phyloP scores from a whole-genome alignment of 2,329 filamentous ascomycete genomes.

The Ophiostoma populinum region DNA sequence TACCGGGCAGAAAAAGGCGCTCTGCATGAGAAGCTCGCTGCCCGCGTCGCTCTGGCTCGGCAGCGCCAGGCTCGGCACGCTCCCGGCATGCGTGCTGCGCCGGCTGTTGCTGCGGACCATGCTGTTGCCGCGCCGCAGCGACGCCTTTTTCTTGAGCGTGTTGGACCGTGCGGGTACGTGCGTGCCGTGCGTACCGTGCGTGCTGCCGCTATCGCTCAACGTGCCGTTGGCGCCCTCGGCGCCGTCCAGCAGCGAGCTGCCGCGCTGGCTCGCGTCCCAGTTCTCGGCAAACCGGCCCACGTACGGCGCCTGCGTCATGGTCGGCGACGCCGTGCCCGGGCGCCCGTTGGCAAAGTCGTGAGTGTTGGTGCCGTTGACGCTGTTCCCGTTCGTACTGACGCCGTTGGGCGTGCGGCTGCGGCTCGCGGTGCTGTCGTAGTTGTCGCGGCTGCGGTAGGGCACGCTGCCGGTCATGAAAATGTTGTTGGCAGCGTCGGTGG shows the following conservation, averaged over 20 bases:
- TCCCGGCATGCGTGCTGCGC: conserved; percentile 68
- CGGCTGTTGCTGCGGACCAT: conserved; percentile 66
- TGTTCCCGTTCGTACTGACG: too few species aligned
- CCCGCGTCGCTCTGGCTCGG: conserved; percentile 51
- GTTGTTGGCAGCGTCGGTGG: conserved; percentile 20
- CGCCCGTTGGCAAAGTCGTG: conserved; percentile 9
- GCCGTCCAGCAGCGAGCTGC: conserved; percentile 43
- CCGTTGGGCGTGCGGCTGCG: conserved; percentile 11
- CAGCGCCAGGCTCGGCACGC: conserved; percentile 62
- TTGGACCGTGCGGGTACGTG: conserved; percentile 34
- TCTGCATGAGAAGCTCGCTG: conserved; percentile 42
- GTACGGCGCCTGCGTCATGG: conserved; percentile 3
- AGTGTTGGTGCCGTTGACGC: too few species aligned
- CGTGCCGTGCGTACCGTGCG: conserved; percentile 7
- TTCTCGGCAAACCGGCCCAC: conserved; percentile 46
- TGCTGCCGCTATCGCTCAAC: conserved; percentile 24
- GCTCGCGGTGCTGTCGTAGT: conserved; percentile 3
- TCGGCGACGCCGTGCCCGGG: too few species aligned
- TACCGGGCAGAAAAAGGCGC: conserved; percentile 77
- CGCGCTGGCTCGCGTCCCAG: conserved; percentile 52
- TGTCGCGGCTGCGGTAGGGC: conserved; percentile 3
- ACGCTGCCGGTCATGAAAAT: conserved; percentile 16
- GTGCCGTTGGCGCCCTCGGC: conserved; percentile 15
- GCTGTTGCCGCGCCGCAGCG: conserved; percentile 55
- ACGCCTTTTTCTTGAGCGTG: conserved; percentile 79